Conservation (phyloP, 306 rosid species). For the cucumber (Cucumis sativus) region DNA sequence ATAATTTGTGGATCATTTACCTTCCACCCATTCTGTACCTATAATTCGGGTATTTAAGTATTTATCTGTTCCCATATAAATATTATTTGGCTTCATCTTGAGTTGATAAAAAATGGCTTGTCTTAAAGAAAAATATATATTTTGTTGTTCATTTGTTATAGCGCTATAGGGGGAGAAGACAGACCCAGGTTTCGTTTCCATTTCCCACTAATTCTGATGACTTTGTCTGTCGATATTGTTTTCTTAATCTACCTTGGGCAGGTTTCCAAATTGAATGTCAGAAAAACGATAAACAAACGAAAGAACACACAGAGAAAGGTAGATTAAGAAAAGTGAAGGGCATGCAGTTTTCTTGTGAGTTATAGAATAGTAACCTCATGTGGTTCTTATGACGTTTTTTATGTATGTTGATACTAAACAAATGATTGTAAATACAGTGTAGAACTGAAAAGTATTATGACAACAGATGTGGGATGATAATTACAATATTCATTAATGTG, state of each 20-base stretch:
- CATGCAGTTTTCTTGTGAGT: slow-evolving; percentile 6
- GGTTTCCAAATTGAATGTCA: background rate
- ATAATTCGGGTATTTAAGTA: slow-evolving; percentile 14
- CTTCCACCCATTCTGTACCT: slow-evolving; percentile 21
- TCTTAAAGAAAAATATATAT: background rate
- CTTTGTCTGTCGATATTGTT: background rate
- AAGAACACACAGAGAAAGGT: background rate
- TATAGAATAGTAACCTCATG: background rate
- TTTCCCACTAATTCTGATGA: background rate
- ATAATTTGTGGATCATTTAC: slow-evolving; percentile 29
- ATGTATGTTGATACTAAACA: background rate
- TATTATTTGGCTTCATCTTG: slow-evolving; percentile 11
- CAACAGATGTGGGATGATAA: slow-evolving; percentile 6
- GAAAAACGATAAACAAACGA: background rate
- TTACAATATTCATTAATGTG: background rate
- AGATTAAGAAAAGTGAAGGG: background rate
- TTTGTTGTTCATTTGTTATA: background rate
- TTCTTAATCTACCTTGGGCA: background rate
- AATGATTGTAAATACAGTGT: background rate
- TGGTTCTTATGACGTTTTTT: background rate
- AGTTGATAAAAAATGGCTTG: background rate
- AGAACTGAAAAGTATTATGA: background rate
- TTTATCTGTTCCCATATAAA: slow-evolving; percentile 23
- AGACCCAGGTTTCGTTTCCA: background rate
- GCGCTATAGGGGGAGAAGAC: background rate